A percentile compares a stretch with the other conserved stretches of the same genome.
phyloP scores from a whole-genome alignment of 1,139 yeast species.

The Candida anutae region DNA sequence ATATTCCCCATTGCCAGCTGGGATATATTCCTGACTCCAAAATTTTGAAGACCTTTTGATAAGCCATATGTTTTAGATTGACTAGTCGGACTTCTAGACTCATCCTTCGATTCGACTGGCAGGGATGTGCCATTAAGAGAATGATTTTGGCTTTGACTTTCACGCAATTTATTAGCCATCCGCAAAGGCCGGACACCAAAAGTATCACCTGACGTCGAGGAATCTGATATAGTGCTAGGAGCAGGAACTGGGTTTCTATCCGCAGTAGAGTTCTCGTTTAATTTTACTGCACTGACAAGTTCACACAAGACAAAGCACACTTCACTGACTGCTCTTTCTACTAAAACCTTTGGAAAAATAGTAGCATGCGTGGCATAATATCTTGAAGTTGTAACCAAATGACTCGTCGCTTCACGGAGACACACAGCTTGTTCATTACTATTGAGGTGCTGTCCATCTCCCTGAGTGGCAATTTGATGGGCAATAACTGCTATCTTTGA shows the following conservation, averaged over 20 bases:
- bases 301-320: slow-evolving; percentile 69
- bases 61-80: too few species aligned
- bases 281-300: slow-evolving; percentile 49
- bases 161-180: slow-evolving; percentile 42
- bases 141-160: slow-evolving; percentile 4
- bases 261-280: slow-evolving; percentile 20
- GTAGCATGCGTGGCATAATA: slow-evolving; percentile 61
- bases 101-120: background rate
- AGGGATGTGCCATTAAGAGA: slow-evolving; percentile 1
- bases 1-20: too few species aligned
- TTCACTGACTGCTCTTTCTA: slow-evolving; percentile 76
- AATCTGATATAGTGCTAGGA: background rate
- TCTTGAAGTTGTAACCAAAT: slow-evolving; percentile 71
- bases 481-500: slow-evolving; percentile 46
- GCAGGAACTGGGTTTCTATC: slow-evolving; percentile 6
- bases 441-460: slow-evolving; percentile 27
- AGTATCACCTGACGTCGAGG: slow-evolving; percentile 7
- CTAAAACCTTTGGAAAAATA: slow-evolving; percentile 61
- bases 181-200: slow-evolving; percentile 51
- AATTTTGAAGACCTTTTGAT: too few species aligned
- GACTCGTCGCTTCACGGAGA: slow-evolving; percentile 65
- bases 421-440: slow-evolving; percentile 29
- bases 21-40: too few species aligned
- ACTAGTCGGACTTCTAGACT: too few species aligned
- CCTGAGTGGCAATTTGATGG: slow-evolving; percentile 40